These are phyloP conservation scores for Pisolithus tinctorius DNA, from an alignment of 768 basidiomycete genomes.

Conservation along the genomic window DNA sequence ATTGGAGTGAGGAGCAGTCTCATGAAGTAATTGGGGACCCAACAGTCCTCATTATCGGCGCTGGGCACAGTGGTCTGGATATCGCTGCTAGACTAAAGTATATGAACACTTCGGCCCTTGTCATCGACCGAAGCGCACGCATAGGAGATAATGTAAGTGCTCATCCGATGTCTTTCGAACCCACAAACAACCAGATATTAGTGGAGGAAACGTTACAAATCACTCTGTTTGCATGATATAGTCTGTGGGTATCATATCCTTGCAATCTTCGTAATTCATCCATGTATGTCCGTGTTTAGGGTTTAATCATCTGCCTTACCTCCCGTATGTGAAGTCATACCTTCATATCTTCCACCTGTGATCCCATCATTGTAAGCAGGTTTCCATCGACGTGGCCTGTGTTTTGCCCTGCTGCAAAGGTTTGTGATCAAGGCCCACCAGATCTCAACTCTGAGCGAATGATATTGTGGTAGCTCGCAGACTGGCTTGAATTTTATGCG, in stretches of 20 bases:
- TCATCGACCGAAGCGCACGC: slow-evolving; percentile 44
- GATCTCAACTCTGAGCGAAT: neutral
- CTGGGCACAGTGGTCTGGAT: slow-evolving; percentile 59
- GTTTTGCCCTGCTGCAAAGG: slow-evolving; percentile 45
- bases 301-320: slow-evolving; percentile 49
- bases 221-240: slow-evolving; percentile 46
- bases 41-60: slow-evolving; percentile 56
- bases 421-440: slow-evolving; percentile 6
- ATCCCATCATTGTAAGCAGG: slow-evolving; percentile 18
- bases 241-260: slow-evolving; percentile 33
- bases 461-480: slow-evolving; percentile 36
- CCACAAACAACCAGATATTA: slow-evolving; percentile 8
- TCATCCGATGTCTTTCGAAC: neutral
- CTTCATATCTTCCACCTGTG: neutral
- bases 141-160: slow-evolving; percentile 40
- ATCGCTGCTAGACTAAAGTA: slow-evolving; percentile 55
- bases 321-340: slow-evolving; percentile 33
- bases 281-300: slow-evolving; percentile 23
- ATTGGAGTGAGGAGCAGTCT: slow-evolving; percentile 44
- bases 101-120: slow-evolving; percentile 45
- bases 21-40: slow-evolving; percentile 38
- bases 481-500: slow-evolving; percentile 60
- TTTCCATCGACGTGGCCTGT: slow-evolving; percentile 51
- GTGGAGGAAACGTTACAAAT: slow-evolving; percentile 53
- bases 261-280: slow-evolving; percentile 1